Base-by-base conservation (phyloP, 176 grass and related monocot genomes). In the Avena sativa region DNA sequence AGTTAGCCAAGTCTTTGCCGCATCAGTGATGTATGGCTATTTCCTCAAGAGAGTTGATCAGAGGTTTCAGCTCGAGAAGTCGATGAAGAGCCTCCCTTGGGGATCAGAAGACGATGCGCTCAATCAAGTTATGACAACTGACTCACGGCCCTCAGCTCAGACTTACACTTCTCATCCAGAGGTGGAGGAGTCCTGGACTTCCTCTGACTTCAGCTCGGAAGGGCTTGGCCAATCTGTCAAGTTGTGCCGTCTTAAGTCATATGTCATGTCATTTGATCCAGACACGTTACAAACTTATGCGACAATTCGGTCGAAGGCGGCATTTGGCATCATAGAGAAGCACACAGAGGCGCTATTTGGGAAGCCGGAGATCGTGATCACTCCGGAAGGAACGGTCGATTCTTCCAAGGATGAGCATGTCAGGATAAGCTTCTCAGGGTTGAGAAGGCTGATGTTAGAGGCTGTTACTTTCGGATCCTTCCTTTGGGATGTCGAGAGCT, bases 381-480 rank as follows among this genome's bases (percentile, higher is more conserved):
- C 92, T 56, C 92, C 94, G 12, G 84, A 90, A 71, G 94, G 97
- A 64, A 89, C 94, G 0, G 90, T 96, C 21, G 97, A 99, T 93
- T 96, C 97, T 40, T 96, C 94, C 9, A 99, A 93, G 82, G 94
- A 99, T 74, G 97, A 96, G 58, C 90, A 96, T 82, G 81, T 96
- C 34, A 90, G 87, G 78, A 94, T 99, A 74, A 99, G 94, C 78
- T 96, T 96, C 55, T 25, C 90, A 0, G 91, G 92, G 44, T 79
- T 99, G 89, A 94, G 89, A 90, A 89, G 97, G 81, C 64, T 99
- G 55, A 93, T 99, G 85, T 79, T 99, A 65, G 97, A 99, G 68
- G 97, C 97, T 71, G 94, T 96, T 79, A 96, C 97, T 16, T 96
- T 99, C 53, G 97, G 97, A 13, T 96, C 97, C 11, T 94, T 99